Conservation (phyloP, 441 rosid genomes). For the Lagerstroemia fauriei region DNA sequence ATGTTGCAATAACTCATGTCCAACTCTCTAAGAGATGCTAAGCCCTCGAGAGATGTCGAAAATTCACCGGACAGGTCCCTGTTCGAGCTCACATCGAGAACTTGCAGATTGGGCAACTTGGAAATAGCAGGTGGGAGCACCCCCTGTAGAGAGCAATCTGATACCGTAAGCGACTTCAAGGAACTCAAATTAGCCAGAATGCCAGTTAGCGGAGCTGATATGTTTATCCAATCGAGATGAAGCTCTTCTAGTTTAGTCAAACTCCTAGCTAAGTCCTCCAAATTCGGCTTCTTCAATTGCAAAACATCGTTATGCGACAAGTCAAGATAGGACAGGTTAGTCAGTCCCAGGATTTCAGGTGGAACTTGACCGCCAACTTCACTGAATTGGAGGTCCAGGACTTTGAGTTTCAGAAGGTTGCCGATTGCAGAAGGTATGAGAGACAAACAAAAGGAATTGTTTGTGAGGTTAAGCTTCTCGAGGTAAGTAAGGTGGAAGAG, state of each 20-base stretch:
- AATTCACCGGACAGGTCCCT: background rate
- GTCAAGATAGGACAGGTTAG: background rate
- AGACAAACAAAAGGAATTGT: background rate
- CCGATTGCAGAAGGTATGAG: background rate
- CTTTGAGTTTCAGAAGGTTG: constrained; percentile 3
- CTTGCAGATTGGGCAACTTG: background rate
- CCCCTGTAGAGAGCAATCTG: background rate
- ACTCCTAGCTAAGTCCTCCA: background rate
- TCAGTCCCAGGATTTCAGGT: background rate
- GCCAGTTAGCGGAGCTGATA: background rate
- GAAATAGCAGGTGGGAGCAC: background rate
- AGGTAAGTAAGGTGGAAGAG: background rate
- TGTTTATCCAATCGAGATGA: background rate
- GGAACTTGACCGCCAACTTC: background rate
- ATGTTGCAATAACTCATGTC: background rate
- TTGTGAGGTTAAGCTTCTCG: background rate
- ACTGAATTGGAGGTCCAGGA: background rate
- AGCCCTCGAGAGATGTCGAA: background rate
- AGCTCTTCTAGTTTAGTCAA: background rate
- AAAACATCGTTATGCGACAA: background rate
- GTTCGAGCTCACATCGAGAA: background rate
- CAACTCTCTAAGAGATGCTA: background rate
- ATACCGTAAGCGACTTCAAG: background rate
- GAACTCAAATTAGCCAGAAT: background rate
- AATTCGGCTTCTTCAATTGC: background rate